Evolutionary conservation across 1,284 basidiomycete genomes (phyloP).

Genomic region (Rhodotorula sp.): DNA sequence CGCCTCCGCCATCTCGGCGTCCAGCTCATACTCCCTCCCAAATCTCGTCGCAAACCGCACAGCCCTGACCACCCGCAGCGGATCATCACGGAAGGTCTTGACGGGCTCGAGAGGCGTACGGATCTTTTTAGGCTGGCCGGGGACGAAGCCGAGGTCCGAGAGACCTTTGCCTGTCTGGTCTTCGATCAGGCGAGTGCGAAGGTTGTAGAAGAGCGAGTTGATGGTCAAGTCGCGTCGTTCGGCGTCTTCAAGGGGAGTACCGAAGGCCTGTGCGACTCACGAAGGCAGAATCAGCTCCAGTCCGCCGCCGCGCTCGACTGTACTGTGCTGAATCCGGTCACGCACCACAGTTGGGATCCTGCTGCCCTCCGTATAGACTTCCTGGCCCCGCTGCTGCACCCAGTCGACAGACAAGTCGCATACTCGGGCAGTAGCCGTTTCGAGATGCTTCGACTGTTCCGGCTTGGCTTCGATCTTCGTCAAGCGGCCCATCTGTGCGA

Average conservation of each 20-base stretch:
- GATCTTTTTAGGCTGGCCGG: conserved; percentile 52
- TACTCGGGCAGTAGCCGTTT: conserved; percentile 87
- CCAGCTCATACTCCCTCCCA: conserved; percentile 66
- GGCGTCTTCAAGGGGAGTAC: conserved; percentile 90
- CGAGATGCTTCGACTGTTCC: conserved; percentile 96
- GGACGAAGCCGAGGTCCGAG: conserved; percentile 69
- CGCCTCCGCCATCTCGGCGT: conserved; percentile 67
- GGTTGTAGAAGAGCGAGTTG: conserved; percentile 94
- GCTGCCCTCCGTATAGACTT: conserved; percentile 76
- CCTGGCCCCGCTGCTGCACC: conserved; percentile 90
- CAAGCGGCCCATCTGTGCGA: conserved; percentile 47
- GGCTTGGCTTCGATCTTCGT: conserved; percentile 90
- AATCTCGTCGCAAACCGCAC: conserved; percentile 89
- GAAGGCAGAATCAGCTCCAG: neutral
- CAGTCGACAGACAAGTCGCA: conserved; percentile 86
- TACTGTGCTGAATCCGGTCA: neutral
- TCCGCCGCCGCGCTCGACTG: neutral
- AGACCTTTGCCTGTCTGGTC: conserved; percentile 85
- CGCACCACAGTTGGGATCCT: conserved; percentile 83
- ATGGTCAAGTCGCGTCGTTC: conserved; percentile 89
- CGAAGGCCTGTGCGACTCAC: conserved; percentile 66
- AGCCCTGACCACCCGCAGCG: conserved; percentile 84
- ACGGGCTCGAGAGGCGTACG: conserved; percentile 83
- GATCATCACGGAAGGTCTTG: conserved; percentile 92
- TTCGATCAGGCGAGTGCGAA: conserved; percentile 83